phyloP scores from a whole-genome alignment of 371 early-diverging fungal species.

The Apophysomyces ossiformis region DNA sequence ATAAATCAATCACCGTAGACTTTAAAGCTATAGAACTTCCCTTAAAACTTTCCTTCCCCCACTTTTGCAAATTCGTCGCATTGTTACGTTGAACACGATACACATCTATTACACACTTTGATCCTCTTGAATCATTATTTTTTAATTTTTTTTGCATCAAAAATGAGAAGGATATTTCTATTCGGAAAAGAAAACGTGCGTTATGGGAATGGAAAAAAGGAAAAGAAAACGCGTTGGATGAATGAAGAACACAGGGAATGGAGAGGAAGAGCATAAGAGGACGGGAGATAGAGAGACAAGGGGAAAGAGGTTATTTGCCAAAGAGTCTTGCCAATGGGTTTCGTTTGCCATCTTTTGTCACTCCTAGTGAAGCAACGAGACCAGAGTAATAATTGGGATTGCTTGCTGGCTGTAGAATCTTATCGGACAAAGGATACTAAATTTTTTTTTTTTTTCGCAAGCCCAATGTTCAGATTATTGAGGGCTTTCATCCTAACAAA shows the following conservation, averaged over 20 bases:
- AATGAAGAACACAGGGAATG: neutral
- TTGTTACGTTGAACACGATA: conserved; percentile 5
- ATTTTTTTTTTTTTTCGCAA: neutral
- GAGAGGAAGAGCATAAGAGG: neutral
- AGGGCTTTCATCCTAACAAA: too few relatives aligned
- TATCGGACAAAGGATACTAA: conserved; percentile 61
- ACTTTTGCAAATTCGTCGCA: neutral
- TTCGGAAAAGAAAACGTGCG: neutral
- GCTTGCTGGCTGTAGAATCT: conserved; percentile 60
- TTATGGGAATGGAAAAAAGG: too few relatives aligned
- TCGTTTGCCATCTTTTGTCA: conserved; percentile 52
- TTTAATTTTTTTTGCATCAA: neutral
- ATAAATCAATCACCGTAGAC: neutral
- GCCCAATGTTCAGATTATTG: neutral
- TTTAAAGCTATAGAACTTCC: neutral
- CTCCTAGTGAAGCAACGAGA: conserved; percentile 51
- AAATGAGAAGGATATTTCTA: neutral
- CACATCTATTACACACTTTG: neutral
- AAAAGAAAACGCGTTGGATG: too few relatives aligned
- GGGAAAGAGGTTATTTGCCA: neutral
- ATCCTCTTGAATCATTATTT: neutral
- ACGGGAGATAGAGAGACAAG: neutral
- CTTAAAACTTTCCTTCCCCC: neutral
- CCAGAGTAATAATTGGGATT: conserved; percentile 66
- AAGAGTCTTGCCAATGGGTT: conserved; percentile 28